Evolutionary conservation across 495 filamentous ascomycete genomes (phyloP), one percentile per base, ranked within the genome.

Genomic region (Tricharina praecox): DNA sequence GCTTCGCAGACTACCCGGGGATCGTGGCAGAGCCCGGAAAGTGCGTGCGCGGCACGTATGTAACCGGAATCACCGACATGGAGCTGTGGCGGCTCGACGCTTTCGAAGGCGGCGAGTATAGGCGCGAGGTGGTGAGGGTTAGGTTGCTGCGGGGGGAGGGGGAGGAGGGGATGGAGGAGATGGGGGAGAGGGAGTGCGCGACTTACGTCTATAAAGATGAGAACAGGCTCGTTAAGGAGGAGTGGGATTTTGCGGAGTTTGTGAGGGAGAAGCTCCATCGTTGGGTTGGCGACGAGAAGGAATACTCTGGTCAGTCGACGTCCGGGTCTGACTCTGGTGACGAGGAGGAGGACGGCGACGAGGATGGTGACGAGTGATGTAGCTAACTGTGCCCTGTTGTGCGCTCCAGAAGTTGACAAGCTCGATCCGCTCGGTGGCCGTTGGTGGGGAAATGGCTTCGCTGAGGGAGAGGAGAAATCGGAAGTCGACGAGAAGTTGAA

Each of bases 21-120:
- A 82, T 97, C 25, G 64, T 78, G 1, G 62, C 72, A 0, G 67
- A 72, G 38, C 26, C 58, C 9, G 63, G 63, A 30, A 67, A 72
- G 47, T 49, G 66, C n/a, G 87, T 95, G 9, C 71, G 79, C n/a
- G 90, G 90, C 7, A 81, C 76, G 21, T 75, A 76, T 34, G 84
- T 86, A 2, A 76, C 74, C 0, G 88, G 88, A 2, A 65, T 97
- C 21, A 90, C 82, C 1, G 71, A 76, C 10, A 76, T 70, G 0
- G 84, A 95, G 56, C 64, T 94, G 23, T 64, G 69, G 53, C 74
- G 82, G 4, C 70, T 97, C 1, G 86, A 96, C 53, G 58, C 64
- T 7, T 97, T 93, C 53, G 90, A 97, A 61, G 90, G 90, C 0
- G 37, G 42, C 0, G 70, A 85, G 56, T 97, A 96, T 58, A 60